phyloP scores from a whole-genome alignment of 371 early-diverging fungal genomes.

The Mucor saturninus region DNA sequence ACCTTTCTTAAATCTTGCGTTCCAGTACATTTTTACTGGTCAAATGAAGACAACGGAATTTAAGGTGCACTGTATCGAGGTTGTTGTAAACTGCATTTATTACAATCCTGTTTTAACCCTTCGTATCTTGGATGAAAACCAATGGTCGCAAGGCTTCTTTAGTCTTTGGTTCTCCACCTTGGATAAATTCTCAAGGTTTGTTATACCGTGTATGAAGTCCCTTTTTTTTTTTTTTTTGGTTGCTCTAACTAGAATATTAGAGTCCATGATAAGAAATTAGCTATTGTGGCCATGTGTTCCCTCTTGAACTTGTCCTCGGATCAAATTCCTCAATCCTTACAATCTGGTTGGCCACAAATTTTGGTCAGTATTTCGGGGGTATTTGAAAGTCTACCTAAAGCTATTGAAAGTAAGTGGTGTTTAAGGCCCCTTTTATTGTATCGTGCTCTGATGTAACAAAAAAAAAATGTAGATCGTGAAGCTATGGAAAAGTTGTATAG shows the following conservation, averaged over 20 bases:
- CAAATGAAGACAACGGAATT: constrained; percentile 62
- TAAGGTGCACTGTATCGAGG: constrained; percentile 65
- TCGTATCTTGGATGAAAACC: constrained; percentile 73
- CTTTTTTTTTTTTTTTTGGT: too few species aligned
- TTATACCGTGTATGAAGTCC: not conserved
- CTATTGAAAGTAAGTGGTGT: constrained; percentile 71
- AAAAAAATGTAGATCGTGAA: constrained; percentile 54
- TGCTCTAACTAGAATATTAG: constrained; percentile 30
- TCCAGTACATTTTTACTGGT: constrained; percentile 64
- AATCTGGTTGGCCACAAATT: constrained; percentile 74
- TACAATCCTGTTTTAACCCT: constrained; percentile 84
- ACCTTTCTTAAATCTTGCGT: constrained; percentile 68
- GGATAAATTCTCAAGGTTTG: constrained; percentile 65
- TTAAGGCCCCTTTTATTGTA: too few species aligned
- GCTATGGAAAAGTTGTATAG: constrained; percentile 64
- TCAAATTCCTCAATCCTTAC: constrained; percentile 73
- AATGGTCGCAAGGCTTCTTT: constrained; percentile 81
- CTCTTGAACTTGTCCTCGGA: constrained; percentile 72
- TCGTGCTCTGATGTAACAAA: too few species aligned
- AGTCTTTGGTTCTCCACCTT: constrained; percentile 77
- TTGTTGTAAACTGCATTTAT: constrained; percentile 80
- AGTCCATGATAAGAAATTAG: constrained; percentile 93
- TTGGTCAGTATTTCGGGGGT: constrained; percentile 69
- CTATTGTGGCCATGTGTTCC: constrained; percentile 77
- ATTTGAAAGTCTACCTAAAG: constrained; percentile 78